A percentile compares a stretch with the other conserved stretches of the same genome.
Conservation (phyloP, 78 protist species). For the Mastigamoeba balamuthi region DNA sequence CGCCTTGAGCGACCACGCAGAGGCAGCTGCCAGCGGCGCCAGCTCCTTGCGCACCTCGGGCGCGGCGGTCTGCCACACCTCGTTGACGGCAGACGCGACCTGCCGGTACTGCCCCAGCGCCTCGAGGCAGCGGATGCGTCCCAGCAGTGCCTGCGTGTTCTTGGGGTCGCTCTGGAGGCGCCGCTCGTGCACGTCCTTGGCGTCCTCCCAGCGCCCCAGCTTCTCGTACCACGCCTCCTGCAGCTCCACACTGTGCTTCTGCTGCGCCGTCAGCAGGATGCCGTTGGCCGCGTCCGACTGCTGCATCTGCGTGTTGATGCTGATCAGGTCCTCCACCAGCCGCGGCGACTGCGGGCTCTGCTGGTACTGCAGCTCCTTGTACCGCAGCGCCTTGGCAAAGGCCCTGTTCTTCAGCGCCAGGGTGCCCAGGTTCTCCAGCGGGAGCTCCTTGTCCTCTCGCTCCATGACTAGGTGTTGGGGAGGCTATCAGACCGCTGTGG, state of each 20-base stretch:
- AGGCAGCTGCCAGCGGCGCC: constrained; percentile 83
- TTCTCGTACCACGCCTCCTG: constrained; percentile 90
- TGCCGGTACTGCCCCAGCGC: constrained; percentile 87
- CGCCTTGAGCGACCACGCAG: constrained; percentile 67
- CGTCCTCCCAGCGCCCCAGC: constrained; percentile 88
- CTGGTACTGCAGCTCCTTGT: constrained; percentile 70
- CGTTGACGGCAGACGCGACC: constrained; percentile 30
- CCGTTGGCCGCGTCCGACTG: constrained; percentile 94
- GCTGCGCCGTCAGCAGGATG: constrained; percentile 56
- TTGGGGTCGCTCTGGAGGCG: constrained; percentile 40
- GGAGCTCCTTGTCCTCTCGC: constrained; percentile 61
- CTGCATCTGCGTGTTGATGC: constrained; percentile 82
- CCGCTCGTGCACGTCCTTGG: constrained; percentile 68
- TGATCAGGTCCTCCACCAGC: constrained; percentile 74
- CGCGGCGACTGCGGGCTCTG: constrained; percentile 2
- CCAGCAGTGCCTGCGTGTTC: constrained; percentile 32
- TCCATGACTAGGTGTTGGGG: not conserved
- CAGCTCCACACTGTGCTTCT: constrained; percentile 34
- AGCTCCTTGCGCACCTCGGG: constrained; percentile 1
- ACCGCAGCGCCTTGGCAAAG: constrained; percentile 95
- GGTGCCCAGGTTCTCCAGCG: constrained; percentile 73
- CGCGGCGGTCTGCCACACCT: constrained; percentile 35
- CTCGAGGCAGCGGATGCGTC: constrained; percentile 82
- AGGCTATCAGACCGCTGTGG: not conserved
- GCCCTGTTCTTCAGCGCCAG: constrained; percentile 86